Base-by-base conservation (phyloP, 1,284 basidiomycete genomes). In the Coniophora puteana region DNA sequence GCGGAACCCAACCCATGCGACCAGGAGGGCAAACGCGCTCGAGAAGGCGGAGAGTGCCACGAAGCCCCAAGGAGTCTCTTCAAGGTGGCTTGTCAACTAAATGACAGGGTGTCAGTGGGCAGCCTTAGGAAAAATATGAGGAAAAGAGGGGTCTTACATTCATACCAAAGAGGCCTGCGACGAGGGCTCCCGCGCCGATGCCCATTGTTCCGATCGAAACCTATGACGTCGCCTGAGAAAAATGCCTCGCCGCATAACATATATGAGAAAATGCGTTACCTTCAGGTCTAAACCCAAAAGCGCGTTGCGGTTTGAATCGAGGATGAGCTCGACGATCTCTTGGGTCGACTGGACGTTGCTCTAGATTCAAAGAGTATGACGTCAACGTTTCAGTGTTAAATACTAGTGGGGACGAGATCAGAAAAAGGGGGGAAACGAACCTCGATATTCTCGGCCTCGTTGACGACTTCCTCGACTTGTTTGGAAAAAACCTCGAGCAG, bases 181-280 rank as follows among this genome's bases (percentile, higher is more conserved):
- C 69, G 17, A 97, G 71, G n/a, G 94, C 92, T 1, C 93, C 93
- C n/a, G 82, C 78, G 10, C 90, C 92, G 44, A 98, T 76, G 1
- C 95, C 94, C 64, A 97, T 82, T 0, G 95, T 97, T 20, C 81
- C 80, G 48, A 99, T 98, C n/a, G 91, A 93, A 21, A 95, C 78
- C 85, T 85, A 34, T 22, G 43, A 26, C 40, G 35, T 41, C 38
- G 36, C 20, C n/a, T 43, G 20, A 37, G 27, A 25, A 17, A 38
- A 30, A 30, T 38, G 38, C 30, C 38, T 24, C 49, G 5, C 36
- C 36, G 40, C 30, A 13, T 36, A 29, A 40, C 4, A 34, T 16
- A 23, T 31, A 11, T 36, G 27, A 16, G 18, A 40, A 45, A 37
- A 31, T 30, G 47, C 63, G n/a, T 22, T 49, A 85, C 88, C 71